Evolutionary conservation across 2,329 filamentous ascomycete species (phyloP).

Genomic region (Colletotrichum liriopes): DNA sequence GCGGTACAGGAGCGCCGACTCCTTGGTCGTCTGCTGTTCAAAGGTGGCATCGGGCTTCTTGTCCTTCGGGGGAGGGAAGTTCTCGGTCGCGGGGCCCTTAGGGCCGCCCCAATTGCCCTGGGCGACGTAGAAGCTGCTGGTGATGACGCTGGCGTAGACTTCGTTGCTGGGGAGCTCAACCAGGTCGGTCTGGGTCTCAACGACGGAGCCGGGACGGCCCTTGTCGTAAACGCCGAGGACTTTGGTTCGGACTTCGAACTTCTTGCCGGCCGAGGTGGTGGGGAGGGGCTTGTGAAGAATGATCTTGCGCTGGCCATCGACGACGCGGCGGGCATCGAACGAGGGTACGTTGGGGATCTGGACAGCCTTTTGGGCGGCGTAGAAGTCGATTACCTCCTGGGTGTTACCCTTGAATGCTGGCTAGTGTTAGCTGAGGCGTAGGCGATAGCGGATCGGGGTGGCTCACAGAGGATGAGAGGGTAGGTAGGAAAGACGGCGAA

Average conservation of each 20-base stretch:
- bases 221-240: conserved; percentile 93
- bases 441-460: background rate
- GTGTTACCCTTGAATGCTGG: conserved; percentile 82
- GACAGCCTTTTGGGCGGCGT: conserved; percentile 75
- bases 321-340: conserved; percentile 80
- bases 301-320: conserved; percentile 88
- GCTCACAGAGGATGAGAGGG: conserved; percentile 82
- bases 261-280: conserved; percentile 76
- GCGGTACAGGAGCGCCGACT: conserved; percentile 84
- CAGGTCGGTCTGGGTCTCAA: conserved; percentile 84
- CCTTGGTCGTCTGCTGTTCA: conserved; percentile 77
- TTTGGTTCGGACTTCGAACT: conserved; percentile 83
- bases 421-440: conserved; percentile 27
- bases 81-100: conserved; percentile 86
- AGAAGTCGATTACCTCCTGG: conserved; percentile 88
- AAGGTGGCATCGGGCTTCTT: conserved; percentile 80
- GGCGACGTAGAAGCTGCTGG: conserved; percentile 84
- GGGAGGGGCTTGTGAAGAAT: conserved; percentile 84
- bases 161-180: conserved; percentile 80
- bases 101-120: conserved; percentile 90
- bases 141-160: conserved; percentile 78
- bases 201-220: conserved; percentile 84
- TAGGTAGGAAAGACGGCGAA: conserved; percentile 94
- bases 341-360: conserved; percentile 83
- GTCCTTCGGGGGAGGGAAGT: conserved; percentile 82